Evolutionary conservation across 441 rosid genomes (phyloP).

Genomic region (Eutrema salsugineum): DNA sequence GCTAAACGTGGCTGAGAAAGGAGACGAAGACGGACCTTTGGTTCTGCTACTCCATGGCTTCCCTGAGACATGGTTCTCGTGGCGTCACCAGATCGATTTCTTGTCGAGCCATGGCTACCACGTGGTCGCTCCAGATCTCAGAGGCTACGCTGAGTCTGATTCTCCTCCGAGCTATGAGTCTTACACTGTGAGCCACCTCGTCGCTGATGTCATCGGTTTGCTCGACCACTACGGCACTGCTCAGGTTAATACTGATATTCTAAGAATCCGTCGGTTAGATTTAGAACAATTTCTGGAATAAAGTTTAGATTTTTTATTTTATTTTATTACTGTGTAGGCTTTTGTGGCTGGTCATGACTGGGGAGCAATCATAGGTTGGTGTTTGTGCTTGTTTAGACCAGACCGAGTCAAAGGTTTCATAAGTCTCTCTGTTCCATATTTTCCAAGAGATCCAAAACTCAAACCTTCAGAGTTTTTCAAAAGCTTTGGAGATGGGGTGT

Average conservation of each 20-base stretch:
- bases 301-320: background rate
- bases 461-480: conserved; percentile 31
- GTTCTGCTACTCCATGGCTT: conserved; percentile 72
- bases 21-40: conserved; percentile 47
- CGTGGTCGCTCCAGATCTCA: conserved; percentile 65
- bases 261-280: background rate
- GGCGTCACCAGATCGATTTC: conserved; percentile 67
- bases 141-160: conserved; percentile 63
- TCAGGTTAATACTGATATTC: conserved; percentile 38
- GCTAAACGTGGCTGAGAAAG: conserved; percentile 58
- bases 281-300: background rate
- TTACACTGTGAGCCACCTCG: conserved; percentile 48
- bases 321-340: conserved; percentile 48
- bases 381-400: conserved; percentile 52
- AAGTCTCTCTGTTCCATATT: conserved; percentile 45
- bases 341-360: conserved; percentile 76
- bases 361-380: conserved; percentile 66
- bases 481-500: conserved; percentile 51
- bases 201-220: conserved; percentile 60
- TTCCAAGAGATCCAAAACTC: conserved; percentile 41
- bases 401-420: conserved; percentile 63
- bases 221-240: conserved; percentile 58
- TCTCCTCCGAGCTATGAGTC: conserved; percentile 42
- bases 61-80: conserved; percentile 71
- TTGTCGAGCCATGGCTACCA: conserved; percentile 57